Percentiles rank a stretch among this genome's conserved stretches.
phyloP scores from a whole-genome alignment of 2,329 filamentous ascomycete genomes.

The Rosellinia necatrix region DNA sequence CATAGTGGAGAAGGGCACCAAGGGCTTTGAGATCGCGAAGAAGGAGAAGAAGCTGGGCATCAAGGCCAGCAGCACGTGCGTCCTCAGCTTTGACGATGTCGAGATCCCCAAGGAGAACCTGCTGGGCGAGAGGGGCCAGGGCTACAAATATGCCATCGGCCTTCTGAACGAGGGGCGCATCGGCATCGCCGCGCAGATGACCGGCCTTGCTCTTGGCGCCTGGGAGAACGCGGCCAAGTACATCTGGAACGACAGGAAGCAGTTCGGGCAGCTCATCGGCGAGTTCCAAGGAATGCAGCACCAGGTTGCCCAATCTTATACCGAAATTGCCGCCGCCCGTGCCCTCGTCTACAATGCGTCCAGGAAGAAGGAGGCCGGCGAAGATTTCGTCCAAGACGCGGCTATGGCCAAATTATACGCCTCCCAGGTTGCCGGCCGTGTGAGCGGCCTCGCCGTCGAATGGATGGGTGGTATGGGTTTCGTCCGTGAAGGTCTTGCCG shows the following conservation, averaged over 20 bases:
- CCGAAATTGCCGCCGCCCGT: slow-evolving; percentile 88
- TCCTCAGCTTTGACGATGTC: slow-evolving; percentile 96
- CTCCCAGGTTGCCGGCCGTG: slow-evolving; percentile 87
- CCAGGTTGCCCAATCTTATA: slow-evolving; percentile 94
- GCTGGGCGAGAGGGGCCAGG: slow-evolving; percentile 84
- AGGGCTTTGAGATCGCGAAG: slow-evolving; percentile 94
- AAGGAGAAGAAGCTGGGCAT: slow-evolving; percentile 99
- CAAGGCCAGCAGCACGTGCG: slow-evolving; percentile 92
- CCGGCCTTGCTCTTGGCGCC: slow-evolving; percentile 88
- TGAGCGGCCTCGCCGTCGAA: slow-evolving; percentile 85
- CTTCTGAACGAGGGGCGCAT: slow-evolving; percentile 96
- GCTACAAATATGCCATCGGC: slow-evolving; percentile 97
- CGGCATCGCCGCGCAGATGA: slow-evolving; percentile 98
- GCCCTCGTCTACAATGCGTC: slow-evolving; percentile 95
- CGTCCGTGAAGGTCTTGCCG: slow-evolving; percentile 90
- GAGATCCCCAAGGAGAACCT: slow-evolving; percentile 86
- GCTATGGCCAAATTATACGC: slow-evolving; percentile 98
- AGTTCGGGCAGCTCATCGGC: slow-evolving; percentile 91
- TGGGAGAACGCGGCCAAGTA: slow-evolving; percentile 96
- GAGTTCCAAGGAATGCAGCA: slow-evolving; percentile 99
- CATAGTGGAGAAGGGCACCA: slow-evolving; percentile 85
- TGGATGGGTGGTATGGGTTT: slow-evolving; percentile 99
- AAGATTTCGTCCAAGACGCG: slow-evolving; percentile 93
- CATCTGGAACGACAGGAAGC: slow-evolving; percentile 97
- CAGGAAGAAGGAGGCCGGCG: slow-evolving; percentile 95